Evolutionary conservation across 495 filamentous ascomycete genomes (phyloP).

Genomic region (Trichocladium uniseriatum): DNA sequence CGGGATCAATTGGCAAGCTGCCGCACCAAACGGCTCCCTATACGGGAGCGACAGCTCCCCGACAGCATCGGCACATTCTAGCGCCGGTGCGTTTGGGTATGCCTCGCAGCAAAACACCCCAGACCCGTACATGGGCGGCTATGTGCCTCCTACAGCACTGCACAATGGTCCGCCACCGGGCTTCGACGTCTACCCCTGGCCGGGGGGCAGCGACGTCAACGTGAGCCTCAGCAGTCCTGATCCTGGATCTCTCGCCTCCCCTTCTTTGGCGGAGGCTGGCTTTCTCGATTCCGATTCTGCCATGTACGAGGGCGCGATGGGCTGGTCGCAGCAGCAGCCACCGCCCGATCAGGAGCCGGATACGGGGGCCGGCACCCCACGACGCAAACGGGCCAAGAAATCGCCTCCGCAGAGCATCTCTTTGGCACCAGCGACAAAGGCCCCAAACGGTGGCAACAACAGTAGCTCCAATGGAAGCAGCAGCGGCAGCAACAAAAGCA

Average conservation of each 20-base stretch:
- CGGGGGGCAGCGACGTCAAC: not conserved
- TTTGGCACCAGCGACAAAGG: not conserved
- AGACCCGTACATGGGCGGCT: conserved; percentile 6
- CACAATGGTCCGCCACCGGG: not conserved
- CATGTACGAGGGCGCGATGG: not conserved
- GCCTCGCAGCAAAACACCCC: not conserved
- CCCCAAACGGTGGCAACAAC: not conserved
- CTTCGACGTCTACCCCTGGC: not conserved
- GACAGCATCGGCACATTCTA: conserved; percentile 2
- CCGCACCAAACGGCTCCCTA: not conserved
- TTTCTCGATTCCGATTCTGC: not conserved
- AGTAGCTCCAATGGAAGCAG: not conserved
- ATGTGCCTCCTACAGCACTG: conserved; percentile 7
- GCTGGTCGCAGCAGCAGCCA: not conserved
- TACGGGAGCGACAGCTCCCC: conserved; percentile 9
- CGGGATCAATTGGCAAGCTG: not conserved
- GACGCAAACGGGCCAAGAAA: not conserved
- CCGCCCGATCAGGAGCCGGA: not conserved
- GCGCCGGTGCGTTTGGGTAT: not conserved
- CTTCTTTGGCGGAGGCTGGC: not conserved
- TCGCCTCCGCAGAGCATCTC: not conserved
- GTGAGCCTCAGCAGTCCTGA: not conserved
- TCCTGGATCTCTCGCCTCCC: not conserved
- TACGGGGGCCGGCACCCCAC: not conserved
- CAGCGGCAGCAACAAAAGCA: not conserved